Conservation (phyloP, 495 filamentous ascomycete genomes). For the Aspergillus avenaceus region DNA sequence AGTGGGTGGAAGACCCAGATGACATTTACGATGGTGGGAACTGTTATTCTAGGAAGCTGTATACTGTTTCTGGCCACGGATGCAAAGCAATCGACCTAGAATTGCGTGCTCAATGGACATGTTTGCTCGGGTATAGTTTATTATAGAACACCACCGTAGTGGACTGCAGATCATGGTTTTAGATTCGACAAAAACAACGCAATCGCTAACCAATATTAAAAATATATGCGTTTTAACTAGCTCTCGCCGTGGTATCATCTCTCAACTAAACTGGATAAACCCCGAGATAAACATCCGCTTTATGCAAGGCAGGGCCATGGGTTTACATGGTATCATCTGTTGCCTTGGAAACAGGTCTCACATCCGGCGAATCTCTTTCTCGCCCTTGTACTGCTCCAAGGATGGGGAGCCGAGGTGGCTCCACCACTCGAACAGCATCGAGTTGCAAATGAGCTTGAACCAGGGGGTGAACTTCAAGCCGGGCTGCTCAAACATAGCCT, state of each 20-base stretch:
- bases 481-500: slow-evolving; percentile 77
- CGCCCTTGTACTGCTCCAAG: slow-evolving; percentile 80
- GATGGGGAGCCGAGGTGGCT: slow-evolving; percentile 69
- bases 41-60: slow-evolving; percentile 76
- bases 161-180: too few species aligned
- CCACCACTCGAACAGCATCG: slow-evolving; percentile 99
- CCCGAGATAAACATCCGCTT: not conserved
- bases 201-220: not conserved
- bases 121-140: not conserved
- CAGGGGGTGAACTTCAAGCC: slow-evolving; percentile 88
- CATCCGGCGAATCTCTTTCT: slow-evolving; percentile 89
- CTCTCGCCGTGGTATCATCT: not conserved
- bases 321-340: not conserved
- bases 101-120: not conserved
- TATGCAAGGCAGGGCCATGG: not conserved
- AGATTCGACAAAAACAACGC: not conserved
- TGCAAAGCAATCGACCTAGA: slow-evolving; percentile 9
- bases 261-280: not conserved
- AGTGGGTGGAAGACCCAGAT: slow-evolving; percentile 89
- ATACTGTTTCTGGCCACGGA: slow-evolving; percentile 60
- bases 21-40: slow-evolving; percentile 70
- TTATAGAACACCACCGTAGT: not conserved
- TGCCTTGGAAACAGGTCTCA: slow-evolving; percentile 17
- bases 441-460: slow-evolving; percentile 99
- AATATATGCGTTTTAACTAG: not conserved